Conservation (phyloP, 1,139 yeast genomes). For the Pichia sp. region DNA sequence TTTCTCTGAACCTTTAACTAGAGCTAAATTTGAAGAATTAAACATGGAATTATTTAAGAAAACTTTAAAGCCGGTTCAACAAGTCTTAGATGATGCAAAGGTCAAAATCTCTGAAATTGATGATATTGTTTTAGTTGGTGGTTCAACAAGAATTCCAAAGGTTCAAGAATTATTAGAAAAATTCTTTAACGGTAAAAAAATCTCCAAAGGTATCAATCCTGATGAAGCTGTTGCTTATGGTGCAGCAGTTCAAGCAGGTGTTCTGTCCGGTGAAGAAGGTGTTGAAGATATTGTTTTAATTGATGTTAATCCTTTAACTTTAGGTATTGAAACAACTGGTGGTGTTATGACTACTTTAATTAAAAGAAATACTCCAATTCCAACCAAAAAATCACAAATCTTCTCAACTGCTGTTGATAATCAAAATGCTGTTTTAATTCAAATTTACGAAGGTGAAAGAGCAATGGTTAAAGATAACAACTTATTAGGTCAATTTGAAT, state of each 20-base stretch:
- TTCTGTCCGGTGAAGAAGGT: slow-evolving; percentile 73
- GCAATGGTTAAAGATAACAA: slow-evolving; percentile 93
- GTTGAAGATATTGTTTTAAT: slow-evolving; percentile 81
- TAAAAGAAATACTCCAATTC: slow-evolving; percentile 94
- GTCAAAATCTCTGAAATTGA: slow-evolving; percentile 76
- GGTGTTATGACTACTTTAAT: slow-evolving; percentile 97
- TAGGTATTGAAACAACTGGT: slow-evolving; percentile 96
- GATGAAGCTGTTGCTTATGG: slow-evolving; percentile 98
- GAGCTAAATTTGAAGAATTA: slow-evolving; percentile 94
- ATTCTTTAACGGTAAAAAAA: slow-evolving; percentile 87
- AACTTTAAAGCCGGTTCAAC: slow-evolving; percentile 89
- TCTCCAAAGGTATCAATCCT: slow-evolving; percentile 93
- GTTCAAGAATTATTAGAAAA: slow-evolving; percentile 85
- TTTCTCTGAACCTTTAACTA: slow-evolving; percentile 83
- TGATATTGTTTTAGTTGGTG: slow-evolving; percentile 93
- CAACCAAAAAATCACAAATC: slow-evolving; percentile 93
- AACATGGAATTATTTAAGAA: slow-evolving; percentile 81
- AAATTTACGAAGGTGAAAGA: slow-evolving; percentile 97
- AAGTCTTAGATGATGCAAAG: slow-evolving; percentile 84
- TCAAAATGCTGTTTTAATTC: slow-evolving; percentile 94
- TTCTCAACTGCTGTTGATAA: slow-evolving; percentile 96
- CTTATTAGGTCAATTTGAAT: slow-evolving; percentile 90
- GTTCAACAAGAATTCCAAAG: slow-evolving; percentile 97
- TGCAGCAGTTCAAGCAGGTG: slow-evolving; percentile 98
- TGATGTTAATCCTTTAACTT: slow-evolving; percentile 90